Evolutionary conservation across 495 filamentous ascomycete genomes (phyloP).

Genomic region (Platismatia glauca): DNA sequence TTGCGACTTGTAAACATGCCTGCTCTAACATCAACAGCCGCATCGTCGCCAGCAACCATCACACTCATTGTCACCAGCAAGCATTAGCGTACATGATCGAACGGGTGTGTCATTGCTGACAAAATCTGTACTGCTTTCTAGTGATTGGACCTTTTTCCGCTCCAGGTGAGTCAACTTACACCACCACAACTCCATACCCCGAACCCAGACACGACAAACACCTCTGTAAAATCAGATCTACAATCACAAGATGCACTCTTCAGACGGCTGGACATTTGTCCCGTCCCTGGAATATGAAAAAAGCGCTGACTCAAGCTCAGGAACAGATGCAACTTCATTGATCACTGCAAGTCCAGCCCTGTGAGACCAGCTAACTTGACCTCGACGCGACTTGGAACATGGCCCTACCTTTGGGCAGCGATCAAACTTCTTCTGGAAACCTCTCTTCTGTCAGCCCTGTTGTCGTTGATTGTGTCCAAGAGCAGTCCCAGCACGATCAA

Average conservation of each 20-base stretch:
- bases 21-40: background rate
- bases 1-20: background rate
- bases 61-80: conserved; percentile 1
- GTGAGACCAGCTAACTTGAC: background rate
- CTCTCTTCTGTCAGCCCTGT: background rate
- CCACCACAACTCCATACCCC: background rate
- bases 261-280: background rate
- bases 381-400: background rate
- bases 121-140: background rate
- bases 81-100: conserved; percentile 4
- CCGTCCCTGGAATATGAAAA: background rate
- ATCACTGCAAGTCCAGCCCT: background rate
- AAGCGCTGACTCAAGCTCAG: conserved; percentile 4
- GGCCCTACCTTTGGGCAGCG: background rate
- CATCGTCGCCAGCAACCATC: background rate
- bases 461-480: background rate
- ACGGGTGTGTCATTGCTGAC: background rate
- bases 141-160: background rate
- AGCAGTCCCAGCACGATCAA: conserved; percentile 3
- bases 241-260: background rate
- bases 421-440: background rate
- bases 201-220: background rate
- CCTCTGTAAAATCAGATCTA: background rate
- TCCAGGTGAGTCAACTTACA: conserved; percentile 1
- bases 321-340: background rate